Evolutionary conservation across 1,284 basidiomycete species (phyloP), one percentile per base, ranked within the genome.

Genomic region (Ganoderma lucidum): DNA sequence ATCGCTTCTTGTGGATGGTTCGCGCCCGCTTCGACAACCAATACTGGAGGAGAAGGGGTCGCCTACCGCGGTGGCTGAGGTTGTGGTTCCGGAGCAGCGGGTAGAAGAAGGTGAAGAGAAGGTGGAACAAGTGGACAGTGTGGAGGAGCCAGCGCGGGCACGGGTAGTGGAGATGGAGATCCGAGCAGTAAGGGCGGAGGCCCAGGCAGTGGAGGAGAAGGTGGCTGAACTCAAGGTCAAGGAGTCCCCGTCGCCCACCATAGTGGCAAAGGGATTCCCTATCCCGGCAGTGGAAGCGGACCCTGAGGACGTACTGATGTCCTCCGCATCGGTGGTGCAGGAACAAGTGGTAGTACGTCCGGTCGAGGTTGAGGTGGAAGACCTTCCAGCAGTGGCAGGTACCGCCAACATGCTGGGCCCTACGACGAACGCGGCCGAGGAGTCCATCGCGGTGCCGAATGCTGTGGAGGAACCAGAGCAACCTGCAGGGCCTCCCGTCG

Each of bases 391-490:
- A 28, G 39, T 30, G 41, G n/a, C n/a, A 39, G 23, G 5, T n/a
- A 6, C n/a, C 12, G 23, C 23, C 15, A 12, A 39, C n/a, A 12
- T 60, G n/a, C 58, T 39, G 19, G 39, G 6, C 1, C 59, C 23
- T 15, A 41, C 37, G 12, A 19, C 12, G 14, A 39, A 41, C 23
- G 41, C 3, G 23, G n/a, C 23, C 23, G 59, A 42, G 6, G 14
- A 30, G 23, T 30, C 23, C 10, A 37, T n/a, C 39, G n/a, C 6
- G 12, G 37, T n/a, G 12, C 39, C 39, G 8, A 28, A 17, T 59
- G 42, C 55, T 53, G 65, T 62, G 65, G 73, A 63, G 65, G 69
- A 66, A 35, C 23, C 41, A 17, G 23, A 42, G 39, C 59, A 44
- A 14, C 41, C 14, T 23, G 59, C 39, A 28, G n/a, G 15, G 9